phyloP scores from a whole-genome alignment of 345 rosid species.

The Orychophragmus violaceus region DNA sequence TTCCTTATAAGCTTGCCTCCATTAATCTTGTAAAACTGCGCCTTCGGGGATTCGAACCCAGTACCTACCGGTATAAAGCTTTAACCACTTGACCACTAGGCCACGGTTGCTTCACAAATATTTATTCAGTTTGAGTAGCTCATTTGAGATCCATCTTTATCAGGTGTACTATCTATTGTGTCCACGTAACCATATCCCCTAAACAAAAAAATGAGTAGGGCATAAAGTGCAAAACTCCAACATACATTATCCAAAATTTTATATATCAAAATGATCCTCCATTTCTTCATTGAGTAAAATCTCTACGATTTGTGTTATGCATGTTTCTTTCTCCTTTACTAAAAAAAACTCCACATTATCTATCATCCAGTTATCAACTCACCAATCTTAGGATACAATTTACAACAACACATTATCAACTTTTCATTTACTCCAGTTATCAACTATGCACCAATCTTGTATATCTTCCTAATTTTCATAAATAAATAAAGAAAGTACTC shows the following conservation, averaged over 20 bases:
- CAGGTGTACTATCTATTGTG: constrained; percentile 23
- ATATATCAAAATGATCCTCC: background rate
- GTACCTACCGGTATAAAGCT: no score
- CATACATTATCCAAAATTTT: constrained; percentile 29
- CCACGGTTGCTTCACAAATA: no score
- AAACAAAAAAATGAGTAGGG: constrained; percentile 17
- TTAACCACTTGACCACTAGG: no score
- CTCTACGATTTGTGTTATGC: background rate
- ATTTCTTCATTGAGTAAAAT: background rate
- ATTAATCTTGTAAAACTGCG: no score
- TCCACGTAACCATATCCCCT: constrained; percentile 27
- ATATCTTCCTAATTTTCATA: background rate
- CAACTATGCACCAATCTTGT: background rate
- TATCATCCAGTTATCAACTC: background rate
- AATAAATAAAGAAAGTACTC: background rate
- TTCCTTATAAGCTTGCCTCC: no score
- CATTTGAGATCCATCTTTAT: background rate
- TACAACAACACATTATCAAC: background rate
- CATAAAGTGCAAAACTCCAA: constrained; percentile 28
- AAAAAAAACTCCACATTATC: background rate
- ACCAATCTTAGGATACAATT: background rate
- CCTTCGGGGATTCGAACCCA: no score
- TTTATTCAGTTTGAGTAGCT: background rate
- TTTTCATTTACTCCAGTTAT: background rate
- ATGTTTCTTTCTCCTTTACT: background rate